Conservation (phyloP, 2,329 filamentous ascomycete genomes). For the Colletotrichum sp. region DNA sequence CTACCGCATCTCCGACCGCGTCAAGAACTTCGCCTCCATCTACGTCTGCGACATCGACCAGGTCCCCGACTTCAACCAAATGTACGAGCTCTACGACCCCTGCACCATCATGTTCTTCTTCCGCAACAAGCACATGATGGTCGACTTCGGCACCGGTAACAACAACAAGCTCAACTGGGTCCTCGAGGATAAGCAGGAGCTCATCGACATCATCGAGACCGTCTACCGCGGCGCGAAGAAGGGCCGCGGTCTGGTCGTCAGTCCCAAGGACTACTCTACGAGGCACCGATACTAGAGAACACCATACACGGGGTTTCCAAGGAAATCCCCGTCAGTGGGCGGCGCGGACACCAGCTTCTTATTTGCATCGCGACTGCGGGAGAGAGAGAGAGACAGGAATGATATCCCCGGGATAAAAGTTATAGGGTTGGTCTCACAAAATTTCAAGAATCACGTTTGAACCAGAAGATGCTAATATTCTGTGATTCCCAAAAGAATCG, state of each 20-base stretch:
- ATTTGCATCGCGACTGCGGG: background rate
- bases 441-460: slow-evolving; percentile 5
- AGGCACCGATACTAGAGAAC: slow-evolving; percentile 39
- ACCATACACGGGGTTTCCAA: rapidly evolving
- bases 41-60: slow-evolving; percentile 94
- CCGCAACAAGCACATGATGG: slow-evolving; percentile 99
- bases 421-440: slow-evolving; percentile 32
- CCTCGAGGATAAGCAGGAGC: slow-evolving; percentile 95
- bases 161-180: slow-evolving; percentile 92
- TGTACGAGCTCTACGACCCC: slow-evolving; percentile 76
- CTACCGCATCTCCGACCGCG: slow-evolving; percentile 88
- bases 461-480: slow-evolving; percentile 18
- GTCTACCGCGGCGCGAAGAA: slow-evolving; percentile 99
- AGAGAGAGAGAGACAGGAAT: background rate
- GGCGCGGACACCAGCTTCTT: background rate
- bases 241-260: slow-evolving; percentile 93
- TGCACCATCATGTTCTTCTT: slow-evolving; percentile 98
- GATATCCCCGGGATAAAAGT: background rate
- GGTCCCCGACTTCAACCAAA: slow-evolving; percentile 91
- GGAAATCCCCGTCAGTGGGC: background rate
- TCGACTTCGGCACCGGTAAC: slow-evolving; percentile 96
- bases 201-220: slow-evolving; percentile 98
- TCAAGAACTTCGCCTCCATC: slow-evolving; percentile 92
- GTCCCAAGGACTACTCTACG: slow-evolving; percentile 73
- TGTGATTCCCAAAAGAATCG: slow-evolving; percentile 4